Conservation (phyloP, 305 asterid genomes). For the Fraxinus xanthoxyloides region DNA sequence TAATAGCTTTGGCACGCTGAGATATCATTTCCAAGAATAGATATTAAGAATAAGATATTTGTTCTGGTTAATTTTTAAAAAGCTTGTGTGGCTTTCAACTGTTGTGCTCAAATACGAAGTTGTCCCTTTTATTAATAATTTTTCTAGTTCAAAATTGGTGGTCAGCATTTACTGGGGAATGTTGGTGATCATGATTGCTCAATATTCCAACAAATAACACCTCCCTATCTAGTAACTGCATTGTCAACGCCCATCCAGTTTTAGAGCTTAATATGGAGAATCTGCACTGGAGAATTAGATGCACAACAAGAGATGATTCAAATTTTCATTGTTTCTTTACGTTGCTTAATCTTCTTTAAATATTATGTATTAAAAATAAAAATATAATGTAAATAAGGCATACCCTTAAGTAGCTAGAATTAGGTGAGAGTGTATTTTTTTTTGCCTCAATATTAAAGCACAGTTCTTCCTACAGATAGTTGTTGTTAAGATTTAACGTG, state of each 20-base stretch:
- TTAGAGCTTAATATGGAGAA: not conserved
- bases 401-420: not conserved
- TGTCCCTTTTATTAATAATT: not conserved
- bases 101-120: not conserved
- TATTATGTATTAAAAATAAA: not conserved
- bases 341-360: not conserved
- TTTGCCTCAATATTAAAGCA: not conserved
- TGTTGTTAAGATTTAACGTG: not conserved
- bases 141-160: not conserved
- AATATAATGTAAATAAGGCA: not conserved
- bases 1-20: not conserved
- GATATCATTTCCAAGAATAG: not conserved
- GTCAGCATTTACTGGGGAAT: not conserved
- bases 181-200: not conserved
- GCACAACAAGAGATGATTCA: not conserved
- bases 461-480: not conserved
- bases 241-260: not conserved
- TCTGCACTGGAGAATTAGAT: not conserved
- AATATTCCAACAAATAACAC: not conserved
- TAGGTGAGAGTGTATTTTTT: not conserved
- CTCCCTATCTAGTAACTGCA: not conserved
- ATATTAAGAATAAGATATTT: not conserved
- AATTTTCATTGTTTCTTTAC: not conserved
- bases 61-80: not conserved
- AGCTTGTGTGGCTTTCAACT: not conserved